phyloP scores from a whole-genome alignment of 306 rosid species.

The Herpetospermum pedunculosum region DNA sequence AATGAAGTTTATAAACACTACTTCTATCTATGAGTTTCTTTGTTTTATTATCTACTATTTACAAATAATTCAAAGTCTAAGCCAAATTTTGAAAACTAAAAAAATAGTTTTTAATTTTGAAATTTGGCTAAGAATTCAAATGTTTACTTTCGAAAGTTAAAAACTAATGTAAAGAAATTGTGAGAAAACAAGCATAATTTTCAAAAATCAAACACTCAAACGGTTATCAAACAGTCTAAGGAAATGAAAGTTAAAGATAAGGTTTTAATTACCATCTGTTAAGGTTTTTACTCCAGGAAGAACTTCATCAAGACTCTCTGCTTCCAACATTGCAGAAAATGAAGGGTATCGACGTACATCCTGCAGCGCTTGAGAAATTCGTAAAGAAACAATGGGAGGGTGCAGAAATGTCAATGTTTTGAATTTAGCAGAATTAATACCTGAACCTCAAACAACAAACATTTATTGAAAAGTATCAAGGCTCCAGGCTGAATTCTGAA shows the following conservation, averaged over 20 bases:
- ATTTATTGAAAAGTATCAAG: conserved; percentile 42
- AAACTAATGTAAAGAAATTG: too few species aligned
- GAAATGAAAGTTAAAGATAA: background rate
- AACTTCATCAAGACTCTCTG: conserved; percentile 39
- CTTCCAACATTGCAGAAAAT: conserved; percentile 39
- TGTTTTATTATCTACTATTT: too few species aligned
- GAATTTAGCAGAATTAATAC: conserved; percentile 13
- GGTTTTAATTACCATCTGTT: conserved; percentile 36
- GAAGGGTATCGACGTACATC: conserved; percentile 36
- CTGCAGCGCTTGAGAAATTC: conserved; percentile 17
- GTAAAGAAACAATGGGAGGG: background rate
- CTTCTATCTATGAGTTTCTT: too few species aligned
- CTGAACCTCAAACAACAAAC: conserved; percentile 60
- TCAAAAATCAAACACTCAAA: too few species aligned
- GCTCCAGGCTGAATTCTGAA: conserved; percentile 42
- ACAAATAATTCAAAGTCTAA: too few species aligned
- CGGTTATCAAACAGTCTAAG: too few species aligned
- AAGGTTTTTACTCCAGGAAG: conserved; percentile 59
- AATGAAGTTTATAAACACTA: too few species aligned
- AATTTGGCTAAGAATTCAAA: too few species aligned
- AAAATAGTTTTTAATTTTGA: too few species aligned
- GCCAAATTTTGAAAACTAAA: too few species aligned
- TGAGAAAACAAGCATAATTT: too few species aligned
- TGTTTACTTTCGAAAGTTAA: too few species aligned
- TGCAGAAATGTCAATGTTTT: background rate